These are phyloP conservation scores for Sorghum bicolor DNA, from an alignment of 176 grass and related monocot genomes.

Conservation along the genomic window Sorghum_bicolor_NCBIv3 NC_012874.2:30637501-30638000, in stretches of 20 bases:
- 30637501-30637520: slow-evolving; percentile 25
- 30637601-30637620: not conserved
- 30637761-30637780: not conserved
- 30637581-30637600: not conserved
- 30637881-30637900: not conserved
- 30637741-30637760: not conserved
- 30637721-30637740: not conserved
- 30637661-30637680: not conserved
- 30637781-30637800: not conserved
- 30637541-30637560: slow-evolving; percentile 3
- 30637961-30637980: not conserved
- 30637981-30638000: not conserved
- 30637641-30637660: not conserved
- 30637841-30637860: not conserved
- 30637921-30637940: not conserved
- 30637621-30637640: not conserved
- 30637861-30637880: not conserved
- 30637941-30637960: not conserved
- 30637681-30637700: not conserved
- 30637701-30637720: not conserved
- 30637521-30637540: slow-evolving; percentile 31
- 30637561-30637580: not conserved
- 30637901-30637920: not conserved
- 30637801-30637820: not conserved
- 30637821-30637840: not conserved